A percentile compares a stretch with the other conserved stretches of the same genome.
These are phyloP conservation scores for Nigrograna mackinnonii DNA, from an alignment of 2,329 filamentous ascomycete species.

Conservation along the genomic window DNA sequence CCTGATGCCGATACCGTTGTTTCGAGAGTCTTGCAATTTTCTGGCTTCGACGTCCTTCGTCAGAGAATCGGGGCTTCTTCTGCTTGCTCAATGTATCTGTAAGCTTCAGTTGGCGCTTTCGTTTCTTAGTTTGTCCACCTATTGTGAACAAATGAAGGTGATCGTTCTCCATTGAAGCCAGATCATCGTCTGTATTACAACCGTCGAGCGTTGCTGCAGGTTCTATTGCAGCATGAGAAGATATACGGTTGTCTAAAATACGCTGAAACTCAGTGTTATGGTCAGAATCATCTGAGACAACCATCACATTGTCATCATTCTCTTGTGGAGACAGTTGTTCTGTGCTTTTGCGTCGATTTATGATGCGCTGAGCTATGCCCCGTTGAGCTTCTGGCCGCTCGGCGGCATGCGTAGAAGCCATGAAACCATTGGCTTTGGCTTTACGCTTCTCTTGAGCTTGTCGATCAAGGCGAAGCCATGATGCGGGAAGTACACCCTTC, in stretches of 20 bases:
- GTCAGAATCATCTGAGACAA: constrained; percentile 40
- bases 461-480: constrained; percentile 53
- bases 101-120: constrained; percentile 43
- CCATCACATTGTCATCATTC: constrained; percentile 18
- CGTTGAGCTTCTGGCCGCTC: constrained; percentile 30
- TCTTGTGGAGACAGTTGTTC: background rate
- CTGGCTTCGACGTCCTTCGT: background rate
- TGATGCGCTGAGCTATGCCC: constrained; percentile 36
- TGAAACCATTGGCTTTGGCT: constrained; percentile 7
- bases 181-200: constrained; percentile 27
- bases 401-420: constrained; percentile 16
- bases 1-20: too few species aligned
- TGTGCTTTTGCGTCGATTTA: constrained; percentile 7
- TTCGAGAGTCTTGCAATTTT: background rate
- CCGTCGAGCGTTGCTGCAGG: constrained; percentile 26
- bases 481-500: constrained; percentile 53
- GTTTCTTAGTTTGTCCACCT: constrained; percentile 19
- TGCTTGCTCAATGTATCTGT: constrained; percentile 33
- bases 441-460: constrained; percentile 29
- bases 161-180: constrained; percentile 50
- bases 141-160: constrained; percentile 41
- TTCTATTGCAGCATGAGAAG: too few species aligned
- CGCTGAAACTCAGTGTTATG: constrained; percentile 1
- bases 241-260: background rate
- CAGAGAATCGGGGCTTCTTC: constrained; percentile 12